Base-by-base conservation (phyloP, 306 rosid genomes). In the Quercus robur region DNA sequence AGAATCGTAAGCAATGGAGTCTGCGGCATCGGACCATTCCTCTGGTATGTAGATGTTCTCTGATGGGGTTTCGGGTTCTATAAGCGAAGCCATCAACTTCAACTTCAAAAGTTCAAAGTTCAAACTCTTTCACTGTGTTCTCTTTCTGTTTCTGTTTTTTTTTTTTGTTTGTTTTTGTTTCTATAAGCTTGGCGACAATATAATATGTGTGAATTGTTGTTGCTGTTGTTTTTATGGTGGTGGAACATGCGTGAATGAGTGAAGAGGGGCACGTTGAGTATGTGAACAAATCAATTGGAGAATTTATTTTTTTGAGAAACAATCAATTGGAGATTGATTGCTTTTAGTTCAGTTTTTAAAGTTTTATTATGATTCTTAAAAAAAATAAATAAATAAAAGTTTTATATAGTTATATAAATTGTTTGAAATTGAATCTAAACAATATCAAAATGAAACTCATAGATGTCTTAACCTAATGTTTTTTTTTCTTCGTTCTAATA, bases 21-120 rank as follows among this genome's bases (percentile, higher is more conserved):
- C 88, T 26, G 91, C 91, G 23, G 98, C 93, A 61, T 85, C 83
- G 0, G 88, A 89, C 99, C 98, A 95, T 44, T 93, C 86, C 57
- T 81, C 71, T 0, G 99, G 85, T 52, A 95, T 93, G 87, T 49
- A 75, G 17, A 94, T 86, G 61, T 80, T 77, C 9, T 88, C 80
- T 51, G 91, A 92, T 58, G 86, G 74, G 31, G 70, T 78, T 70
- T 81, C 90, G 4, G 56, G 78, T 70, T 71, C 87, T 13, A 77
- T 28, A 57, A 30, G 21, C 12, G 84, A 83, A 71, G 81, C 81
- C 98, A 92, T 88, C 54, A 49, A 49, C 54, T 49, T 49, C 17
- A 49, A 49, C 14, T 13, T 41, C 46, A 41, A 41, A 3, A 41
- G 1, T 41, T 41, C 46, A 41, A 41, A 7, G 3, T 41, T 41